Percentiles rank a stretch among this genome's conserved stretches.
phyloP scores from a whole-genome alignment of 1,284 basidiomycete genomes.

The Ganoderma leucocontextum region DNA sequence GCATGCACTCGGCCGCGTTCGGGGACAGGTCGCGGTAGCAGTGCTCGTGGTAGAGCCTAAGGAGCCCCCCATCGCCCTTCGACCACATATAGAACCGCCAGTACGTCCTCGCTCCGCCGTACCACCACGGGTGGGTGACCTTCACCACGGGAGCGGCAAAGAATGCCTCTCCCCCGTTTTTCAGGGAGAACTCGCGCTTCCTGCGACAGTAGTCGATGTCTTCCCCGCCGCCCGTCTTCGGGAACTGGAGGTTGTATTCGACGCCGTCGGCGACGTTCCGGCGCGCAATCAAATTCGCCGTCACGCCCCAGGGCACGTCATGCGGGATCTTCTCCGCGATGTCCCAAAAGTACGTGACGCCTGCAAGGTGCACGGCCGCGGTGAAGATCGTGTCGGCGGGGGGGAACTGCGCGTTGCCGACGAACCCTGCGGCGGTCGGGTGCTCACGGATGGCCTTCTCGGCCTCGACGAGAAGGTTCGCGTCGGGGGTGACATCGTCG shows the following conservation, averaged over 20 bases:
- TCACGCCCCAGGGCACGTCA: constrained; percentile 70
- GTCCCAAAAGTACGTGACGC: constrained; percentile 69
- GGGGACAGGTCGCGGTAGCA: constrained; percentile 55
- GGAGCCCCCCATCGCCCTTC: constrained; percentile 61
- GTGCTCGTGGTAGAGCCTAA: constrained; percentile 55
- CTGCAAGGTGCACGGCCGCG: constrained; percentile 61
- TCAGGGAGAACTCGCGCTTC: constrained; percentile 52
- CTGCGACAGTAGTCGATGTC: constrained; percentile 67
- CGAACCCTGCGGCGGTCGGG: constrained; percentile 60
- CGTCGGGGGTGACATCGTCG: constrained; percentile 59
- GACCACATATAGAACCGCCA: constrained; percentile 67
- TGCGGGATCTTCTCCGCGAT: constrained; percentile 58
- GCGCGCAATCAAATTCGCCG: constrained; percentile 62
- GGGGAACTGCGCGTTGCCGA: constrained; percentile 61
- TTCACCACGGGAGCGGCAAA: constrained; percentile 54
- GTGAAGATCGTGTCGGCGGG: constrained; percentile 57
- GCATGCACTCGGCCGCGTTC: constrained; percentile 58
- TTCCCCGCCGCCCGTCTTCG: constrained; percentile 71
- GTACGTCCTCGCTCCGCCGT: constrained; percentile 55
- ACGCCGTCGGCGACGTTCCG: constrained; percentile 55
- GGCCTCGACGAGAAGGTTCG: constrained; percentile 53
- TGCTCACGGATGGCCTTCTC: constrained; percentile 56
- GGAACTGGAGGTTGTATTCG: constrained; percentile 55
- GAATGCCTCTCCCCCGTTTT: constrained; percentile 51
- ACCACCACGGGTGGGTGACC: constrained; percentile 69